Evolutionary conservation across 78 protist genomes (phyloP).

Genomic region (Guillardia theta): DNA sequence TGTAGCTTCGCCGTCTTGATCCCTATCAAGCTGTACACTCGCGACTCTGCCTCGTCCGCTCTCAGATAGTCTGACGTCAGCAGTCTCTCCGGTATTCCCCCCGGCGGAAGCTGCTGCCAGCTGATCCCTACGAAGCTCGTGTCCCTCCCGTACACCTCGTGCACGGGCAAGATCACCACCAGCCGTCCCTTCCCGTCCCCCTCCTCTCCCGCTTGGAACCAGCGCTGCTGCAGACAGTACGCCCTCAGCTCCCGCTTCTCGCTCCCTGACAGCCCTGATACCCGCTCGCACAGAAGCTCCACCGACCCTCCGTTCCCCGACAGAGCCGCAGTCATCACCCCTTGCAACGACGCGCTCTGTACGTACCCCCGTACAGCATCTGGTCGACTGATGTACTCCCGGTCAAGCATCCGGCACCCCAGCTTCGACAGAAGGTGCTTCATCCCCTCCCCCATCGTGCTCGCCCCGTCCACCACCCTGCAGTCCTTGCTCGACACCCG

Average conservation of each 20-base stretch:
- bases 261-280: background rate
- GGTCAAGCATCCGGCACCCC: background rate
- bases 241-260: slow-evolving; percentile 25
- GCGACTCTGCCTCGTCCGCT: background rate
- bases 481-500: background rate
- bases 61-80: background rate
- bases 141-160: background rate
- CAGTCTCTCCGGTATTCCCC: background rate
- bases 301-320: background rate
- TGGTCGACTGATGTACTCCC: background rate
- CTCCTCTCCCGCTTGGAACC: background rate
- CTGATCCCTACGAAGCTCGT: background rate
- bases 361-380: background rate
- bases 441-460: background rate
- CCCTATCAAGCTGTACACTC: background rate
- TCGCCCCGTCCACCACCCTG: slow-evolving; percentile 1
- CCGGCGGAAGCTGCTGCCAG: background rate
- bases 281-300: background rate
- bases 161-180: background rate
- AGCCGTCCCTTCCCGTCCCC: background rate
- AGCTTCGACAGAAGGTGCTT: background rate
- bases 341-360: background rate
- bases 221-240: background rate
- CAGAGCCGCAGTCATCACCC: background rate
- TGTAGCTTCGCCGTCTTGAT: background rate